These are phyloP conservation scores for Avena insularis DNA, from an alignment of 176 grass and related monocot species.

Conservation along the genomic window DNA sequence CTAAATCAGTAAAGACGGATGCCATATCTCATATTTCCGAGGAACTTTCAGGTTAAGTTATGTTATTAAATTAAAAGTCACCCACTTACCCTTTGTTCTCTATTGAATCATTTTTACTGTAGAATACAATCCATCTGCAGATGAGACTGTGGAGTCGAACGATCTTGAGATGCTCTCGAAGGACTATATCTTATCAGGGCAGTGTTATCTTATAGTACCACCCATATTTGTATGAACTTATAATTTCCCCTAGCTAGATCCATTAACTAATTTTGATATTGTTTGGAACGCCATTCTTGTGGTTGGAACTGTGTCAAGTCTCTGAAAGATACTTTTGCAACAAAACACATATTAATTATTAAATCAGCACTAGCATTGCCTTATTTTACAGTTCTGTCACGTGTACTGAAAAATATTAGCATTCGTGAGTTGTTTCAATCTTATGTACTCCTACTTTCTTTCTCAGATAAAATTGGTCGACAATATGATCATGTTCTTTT, in stretches of 20 bases:
- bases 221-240: background rate
- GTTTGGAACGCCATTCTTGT: background rate
- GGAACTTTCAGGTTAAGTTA: slow-evolving; percentile 22
- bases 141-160: background rate
- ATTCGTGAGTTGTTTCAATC: too few species aligned
- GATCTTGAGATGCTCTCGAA: background rate
- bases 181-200: slow-evolving; percentile 20
- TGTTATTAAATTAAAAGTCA: background rate
- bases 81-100: background rate
- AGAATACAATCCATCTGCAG: background rate
- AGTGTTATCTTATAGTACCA: background rate
- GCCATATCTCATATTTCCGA: background rate
- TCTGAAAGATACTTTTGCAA: background rate
- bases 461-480: too few species aligned
- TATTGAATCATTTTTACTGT: background rate
- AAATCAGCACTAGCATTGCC: background rate
- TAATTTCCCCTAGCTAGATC: background rate
- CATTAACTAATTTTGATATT: background rate
- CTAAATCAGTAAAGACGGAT: background rate
- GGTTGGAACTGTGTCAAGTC: background rate
- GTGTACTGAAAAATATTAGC: background rate
- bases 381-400: background rate
- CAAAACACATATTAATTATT: background rate
- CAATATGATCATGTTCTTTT: background rate
- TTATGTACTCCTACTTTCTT: too few species aligned